Evolutionary conservation across 768 basidiomycete genomes (phyloP).

Genomic region (Ramaria sp.): DNA sequence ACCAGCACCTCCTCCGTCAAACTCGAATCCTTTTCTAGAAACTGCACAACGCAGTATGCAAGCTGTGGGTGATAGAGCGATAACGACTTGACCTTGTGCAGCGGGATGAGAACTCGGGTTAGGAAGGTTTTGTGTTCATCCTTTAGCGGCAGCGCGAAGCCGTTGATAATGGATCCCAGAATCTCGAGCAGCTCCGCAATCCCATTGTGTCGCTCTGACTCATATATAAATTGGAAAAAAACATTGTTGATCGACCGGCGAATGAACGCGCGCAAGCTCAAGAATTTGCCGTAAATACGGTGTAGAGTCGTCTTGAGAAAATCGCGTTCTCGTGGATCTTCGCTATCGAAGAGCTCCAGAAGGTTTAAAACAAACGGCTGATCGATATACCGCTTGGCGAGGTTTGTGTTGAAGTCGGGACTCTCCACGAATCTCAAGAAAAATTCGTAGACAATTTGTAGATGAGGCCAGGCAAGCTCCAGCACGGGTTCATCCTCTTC

Average conservation of each 20-base stretch:
- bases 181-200: slow-evolving; percentile 98
- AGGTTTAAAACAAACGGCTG: slow-evolving; percentile 92
- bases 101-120: slow-evolving; percentile 83
- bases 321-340: slow-evolving; percentile 97
- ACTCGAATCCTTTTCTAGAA: slow-evolving; percentile 88
- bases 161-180: slow-evolving; percentile 98
- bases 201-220: slow-evolving; percentile 97
- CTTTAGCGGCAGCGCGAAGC: slow-evolving; percentile 94
- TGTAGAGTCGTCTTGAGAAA: slow-evolving; percentile 99
- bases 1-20: slow-evolving; percentile 94
- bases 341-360: slow-evolving; percentile 95
- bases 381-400: slow-evolving; percentile 96
- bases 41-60: slow-evolving; percentile 98
- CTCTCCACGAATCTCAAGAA: slow-evolving; percentile 98
- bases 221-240: slow-evolving; percentile 98
- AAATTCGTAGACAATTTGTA: slow-evolving; percentile 99
- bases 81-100: slow-evolving; percentile 98
- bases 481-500: slow-evolving; percentile 99
- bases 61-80: slow-evolving; percentile 98
- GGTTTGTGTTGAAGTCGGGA: slow-evolving; percentile 95
- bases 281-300: slow-evolving; percentile 98
- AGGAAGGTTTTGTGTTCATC: slow-evolving; percentile 99
- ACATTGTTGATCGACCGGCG: slow-evolving; percentile 99
- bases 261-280: slow-evolving; percentile 96
- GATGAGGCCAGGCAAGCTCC: slow-evolving; percentile 98